Base-by-base conservation (phyloP, 2,329 filamentous ascomycete genomes). In the Claviceps sp. region DNA sequence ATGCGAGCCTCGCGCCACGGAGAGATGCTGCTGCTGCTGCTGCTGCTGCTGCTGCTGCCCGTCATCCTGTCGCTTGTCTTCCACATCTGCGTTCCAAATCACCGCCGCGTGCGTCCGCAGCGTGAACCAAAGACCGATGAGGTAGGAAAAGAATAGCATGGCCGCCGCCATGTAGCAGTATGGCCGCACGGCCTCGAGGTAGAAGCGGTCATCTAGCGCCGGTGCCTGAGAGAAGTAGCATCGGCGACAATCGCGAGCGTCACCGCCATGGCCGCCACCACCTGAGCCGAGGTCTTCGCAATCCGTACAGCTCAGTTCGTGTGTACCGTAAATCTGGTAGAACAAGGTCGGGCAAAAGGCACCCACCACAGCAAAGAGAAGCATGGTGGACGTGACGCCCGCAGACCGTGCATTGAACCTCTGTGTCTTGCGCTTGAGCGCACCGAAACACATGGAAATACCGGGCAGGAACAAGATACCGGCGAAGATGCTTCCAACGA, bases 321-420 rank as follows among this genome's bases (percentile, higher is more conserved):
- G 93, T 47, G 89, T 95, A 59, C 93, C 94, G 66, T 97, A 97
- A 56, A 98, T 95, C 64, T 98, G 91, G 69, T 97, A 98, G 70
- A 98, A 98, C 14, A 98, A 72, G 0, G 93, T 98, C 2, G 93
- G 93, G 0, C 91, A 86, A 67, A 98, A 98, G 8, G 91, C 88
- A 55, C 87, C 91, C 59, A 98, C 93, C 40, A 95, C 86, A 23
- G 93, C 91, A 64, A 98, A 98, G 9, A 98, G 76, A 52, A 98
- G 72, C 93, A 98, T 98, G 0, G 93, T 98, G 2, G 90, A 96
- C 0, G 91, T 97, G 37, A 97, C 93, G 64, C 93, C 89, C 34
- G 93, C 93, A 37, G 91, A 97, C 62, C 85, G 88, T 56, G 93
- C 90, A 64, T 98, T 98, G 77, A 98, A 98, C 43, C 93, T 84